Evolutionary conservation across 2,329 filamentous ascomycete species (phyloP).

Genomic region (Curvularia sp.): DNA sequence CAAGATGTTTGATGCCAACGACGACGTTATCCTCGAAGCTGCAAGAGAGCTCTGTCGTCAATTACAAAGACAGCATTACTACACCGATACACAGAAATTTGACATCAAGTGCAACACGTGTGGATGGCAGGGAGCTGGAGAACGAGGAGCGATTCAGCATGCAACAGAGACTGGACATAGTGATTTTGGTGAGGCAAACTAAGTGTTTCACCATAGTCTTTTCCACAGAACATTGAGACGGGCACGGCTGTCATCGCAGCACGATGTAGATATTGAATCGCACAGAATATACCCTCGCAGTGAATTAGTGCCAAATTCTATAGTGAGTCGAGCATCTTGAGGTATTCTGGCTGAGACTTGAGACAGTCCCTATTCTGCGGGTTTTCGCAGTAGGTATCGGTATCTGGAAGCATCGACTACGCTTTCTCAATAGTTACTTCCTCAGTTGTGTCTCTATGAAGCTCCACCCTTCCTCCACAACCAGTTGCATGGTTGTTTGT

Average conservation of each 20-base stretch:
- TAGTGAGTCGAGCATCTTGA: background rate
- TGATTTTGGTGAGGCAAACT: constrained; percentile 47
- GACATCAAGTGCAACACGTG: constrained; percentile 79
- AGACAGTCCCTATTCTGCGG: background rate
- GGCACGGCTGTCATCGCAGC: background rate
- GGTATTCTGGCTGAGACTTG: background rate
- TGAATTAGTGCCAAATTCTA: background rate
- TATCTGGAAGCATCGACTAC: background rate
- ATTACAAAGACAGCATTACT: constrained; percentile 79
- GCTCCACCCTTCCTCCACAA: background rate
- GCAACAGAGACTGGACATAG: constrained; percentile 63
- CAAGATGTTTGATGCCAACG: constrained; percentile 71
- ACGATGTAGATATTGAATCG: background rate
- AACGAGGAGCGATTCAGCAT: constrained; percentile 68
- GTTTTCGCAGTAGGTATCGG: background rate
- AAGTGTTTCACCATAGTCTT: background rate
- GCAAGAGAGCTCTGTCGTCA: constrained; percentile 63
- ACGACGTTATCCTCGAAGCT: constrained; percentile 64
- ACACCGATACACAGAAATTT: constrained; percentile 84
- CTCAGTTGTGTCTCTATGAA: background rate
- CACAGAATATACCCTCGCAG: background rate
- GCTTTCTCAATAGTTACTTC: background rate
- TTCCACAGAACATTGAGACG: background rate
- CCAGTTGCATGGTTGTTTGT: background rate
- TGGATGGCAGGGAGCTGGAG: constrained; percentile 71